Percentiles rank a stretch among this genome's conserved stretches.
These are phyloP conservation scores for Phytophthora tubulina DNA, from an alignment of 352 stramenopile species.

Conservation along the genomic window DNA sequence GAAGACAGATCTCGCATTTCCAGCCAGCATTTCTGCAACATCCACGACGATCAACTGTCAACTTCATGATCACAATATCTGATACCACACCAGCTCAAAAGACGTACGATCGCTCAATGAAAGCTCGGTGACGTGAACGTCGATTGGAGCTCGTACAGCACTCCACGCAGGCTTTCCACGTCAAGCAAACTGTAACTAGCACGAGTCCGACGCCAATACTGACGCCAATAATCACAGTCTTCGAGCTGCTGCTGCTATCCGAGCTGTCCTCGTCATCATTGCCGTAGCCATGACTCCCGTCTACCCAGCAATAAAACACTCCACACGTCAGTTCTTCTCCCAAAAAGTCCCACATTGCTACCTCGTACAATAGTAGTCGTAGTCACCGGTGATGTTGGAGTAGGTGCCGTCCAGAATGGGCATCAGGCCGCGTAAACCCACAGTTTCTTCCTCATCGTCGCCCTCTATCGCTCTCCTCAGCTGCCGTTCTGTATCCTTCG, in stretches of 20 bases:
- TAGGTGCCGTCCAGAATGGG: slow-evolving; percentile 32
- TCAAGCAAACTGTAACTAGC: slow-evolving; percentile 52
- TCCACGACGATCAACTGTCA: slow-evolving; percentile 9
- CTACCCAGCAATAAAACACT: slow-evolving; percentile 14
- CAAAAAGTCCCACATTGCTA: neutral
- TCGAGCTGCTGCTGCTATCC: slow-evolving; percentile 20
- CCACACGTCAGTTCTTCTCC: slow-evolving; percentile 5
- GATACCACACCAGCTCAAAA: slow-evolving; percentile 17
- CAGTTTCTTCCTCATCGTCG: neutral
- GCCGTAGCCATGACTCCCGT: slow-evolving; percentile 22
- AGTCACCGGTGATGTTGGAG: slow-evolving; percentile 21
- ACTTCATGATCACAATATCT: slow-evolving; percentile 2
- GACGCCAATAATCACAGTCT: slow-evolving; percentile 45
- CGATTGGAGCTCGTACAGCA: slow-evolving; percentile 54
- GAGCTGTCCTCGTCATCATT: slow-evolving; percentile 30
- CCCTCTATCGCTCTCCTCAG: slow-evolving; percentile 8
- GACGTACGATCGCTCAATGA: slow-evolving; percentile 55
- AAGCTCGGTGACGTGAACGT: slow-evolving; percentile 54
- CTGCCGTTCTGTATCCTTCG: slow-evolving; percentile 13
- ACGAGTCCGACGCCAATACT: slow-evolving; percentile 47
- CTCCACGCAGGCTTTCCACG: slow-evolving; percentile 61
- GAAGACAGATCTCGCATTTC: slow-evolving; percentile 65
- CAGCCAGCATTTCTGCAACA: slow-evolving; percentile 51
- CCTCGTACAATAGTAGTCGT: slow-evolving; percentile 32
- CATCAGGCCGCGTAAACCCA: slow-evolving; percentile 29